Evolutionary conservation across 352 stramenopile species (phyloP), one percentile per base, ranked within the genome.

Genomic region (Saprolegnia parasitica): DNA sequence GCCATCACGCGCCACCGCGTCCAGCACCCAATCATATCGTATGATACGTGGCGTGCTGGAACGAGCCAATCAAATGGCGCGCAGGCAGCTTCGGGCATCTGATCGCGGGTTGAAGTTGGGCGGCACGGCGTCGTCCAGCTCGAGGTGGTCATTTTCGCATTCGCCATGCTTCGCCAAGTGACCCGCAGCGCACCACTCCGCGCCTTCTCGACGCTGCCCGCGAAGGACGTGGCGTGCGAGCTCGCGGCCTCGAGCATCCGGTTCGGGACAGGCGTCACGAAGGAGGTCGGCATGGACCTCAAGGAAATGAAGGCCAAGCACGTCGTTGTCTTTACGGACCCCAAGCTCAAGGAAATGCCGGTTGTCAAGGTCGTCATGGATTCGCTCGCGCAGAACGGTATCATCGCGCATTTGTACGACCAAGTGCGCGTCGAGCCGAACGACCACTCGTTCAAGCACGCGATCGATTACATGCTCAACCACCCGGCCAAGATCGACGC

Each of bases 371-470:
- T 68, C 46, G 52, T 84, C 4, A 46, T 78, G 42, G 67, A 76
- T 55, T 84, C 78, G 24, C 71, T 84, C 40, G 67, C 74, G 54
- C 13, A 57, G 15, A 68, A 77, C 65, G 68, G 46, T 26, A 55
- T 77, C 32, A 29, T 50, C 0, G 47, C 73, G 18, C 70, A 79
- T 32, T 62, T 81, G 5, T 81, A 78, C 62, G 65, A 78, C 63
- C 24, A 77, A 64, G 76, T 84, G 18, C 66, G 76, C 23, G 74
- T 84, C 3, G 78, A 84, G 35, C 78, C 78, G 20, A 84, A 76
- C 37, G 76, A 84, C 71, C 37, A 71, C n/a, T 78, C 71, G 61
- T 80, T 84, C 68, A 68, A 76, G 63, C 70, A 76, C 58, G 78
- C 78, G 10, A 84, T 84, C 71, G 65, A 73, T 5, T 84, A 81